phyloP scores from a whole-genome alignment of 2,329 filamentous ascomycete species.

The Emmonsiellopsis sp. region DNA sequence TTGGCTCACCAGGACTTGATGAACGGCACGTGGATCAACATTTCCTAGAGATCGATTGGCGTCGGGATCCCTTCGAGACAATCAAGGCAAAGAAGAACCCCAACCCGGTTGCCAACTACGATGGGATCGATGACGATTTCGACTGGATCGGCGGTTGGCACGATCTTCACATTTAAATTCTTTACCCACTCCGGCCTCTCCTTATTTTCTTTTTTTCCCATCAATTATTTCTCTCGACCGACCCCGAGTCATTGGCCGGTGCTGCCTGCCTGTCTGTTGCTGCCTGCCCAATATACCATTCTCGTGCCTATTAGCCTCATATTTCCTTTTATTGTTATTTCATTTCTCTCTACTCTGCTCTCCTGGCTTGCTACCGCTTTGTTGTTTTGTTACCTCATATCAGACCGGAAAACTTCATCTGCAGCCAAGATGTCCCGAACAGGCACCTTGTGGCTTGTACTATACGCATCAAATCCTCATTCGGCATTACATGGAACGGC shows the following conservation, averaged over 20 bases:
- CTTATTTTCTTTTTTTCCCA: slow-evolving; percentile 11
- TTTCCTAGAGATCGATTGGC: slow-evolving; percentile 39
- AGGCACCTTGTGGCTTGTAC: neutral
- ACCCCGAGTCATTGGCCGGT: slow-evolving; percentile 1
- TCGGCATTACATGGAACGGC: slow-evolving; percentile 7
- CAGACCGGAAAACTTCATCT: slow-evolving; percentile 1
- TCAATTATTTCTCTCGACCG: slow-evolving; percentile 1
- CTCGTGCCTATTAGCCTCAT: slow-evolving; percentile 2
- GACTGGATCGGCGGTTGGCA: slow-evolving; percentile 95
- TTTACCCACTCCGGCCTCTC: slow-evolving; percentile 10
- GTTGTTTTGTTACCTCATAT: slow-evolving; percentile 1
- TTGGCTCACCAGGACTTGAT: slow-evolving; percentile 17
- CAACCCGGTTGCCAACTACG: slow-evolving; percentile 32
- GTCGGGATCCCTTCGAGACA: slow-evolving; percentile 26
- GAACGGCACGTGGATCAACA: slow-evolving; percentile 25
- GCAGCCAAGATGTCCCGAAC: neutral
- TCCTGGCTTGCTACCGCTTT: neutral
- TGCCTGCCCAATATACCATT: neutral
- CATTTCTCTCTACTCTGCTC: slow-evolving; percentile 1
- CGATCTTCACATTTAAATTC: slow-evolving; percentile 53
- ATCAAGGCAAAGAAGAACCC: slow-evolving; percentile 21
- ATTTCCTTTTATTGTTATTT: neutral
- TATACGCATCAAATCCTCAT: slow-evolving; percentile 1
- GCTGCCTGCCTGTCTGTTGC: slow-evolving; percentile 7
- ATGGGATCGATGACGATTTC: slow-evolving; percentile 59